Conservation (phyloP, 2,329 filamentous ascomycete species). For the Xenoacremonium recifei region DNA sequence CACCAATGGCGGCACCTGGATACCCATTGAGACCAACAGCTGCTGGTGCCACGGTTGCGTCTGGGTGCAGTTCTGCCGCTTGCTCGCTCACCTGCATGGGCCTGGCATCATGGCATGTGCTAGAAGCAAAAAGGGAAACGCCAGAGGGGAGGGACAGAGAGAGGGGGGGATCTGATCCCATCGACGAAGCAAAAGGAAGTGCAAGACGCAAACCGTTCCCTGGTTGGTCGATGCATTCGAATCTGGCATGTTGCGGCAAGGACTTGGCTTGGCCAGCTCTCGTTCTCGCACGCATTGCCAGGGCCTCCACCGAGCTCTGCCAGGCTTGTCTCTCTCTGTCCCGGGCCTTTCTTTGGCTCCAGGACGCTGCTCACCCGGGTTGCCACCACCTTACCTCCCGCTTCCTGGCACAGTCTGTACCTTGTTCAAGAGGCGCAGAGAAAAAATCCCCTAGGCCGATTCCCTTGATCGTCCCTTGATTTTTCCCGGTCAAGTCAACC, state of each 20-base stretch:
- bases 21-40: conserved; percentile 16
- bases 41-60: conserved; percentile 7
- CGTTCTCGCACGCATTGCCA: conserved; percentile 4
- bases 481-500: no score
- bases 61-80: neutral
- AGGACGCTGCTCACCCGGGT: conserved; percentile 23
- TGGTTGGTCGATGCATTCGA: conserved; percentile 27
- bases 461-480: conserved; percentile 18
- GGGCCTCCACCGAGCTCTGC: neutral
- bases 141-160: conserved; percentile 11
- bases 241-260: no score
- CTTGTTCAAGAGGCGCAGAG: neutral
- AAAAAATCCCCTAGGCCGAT: conserved; percentile 14
- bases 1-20: conserved; percentile 1
- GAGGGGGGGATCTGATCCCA: no score
- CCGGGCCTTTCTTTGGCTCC: conserved; percentile 3
- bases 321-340: neutral
- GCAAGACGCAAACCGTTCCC: conserved; percentile 24
- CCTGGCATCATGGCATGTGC: conserved; percentile 24
- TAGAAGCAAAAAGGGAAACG: conserved; percentile 9
- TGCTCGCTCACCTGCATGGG: conserved; percentile 18
- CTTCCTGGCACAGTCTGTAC: neutral
- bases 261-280: conserved; percentile 1
- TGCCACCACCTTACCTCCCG: conserved; percentile 17
- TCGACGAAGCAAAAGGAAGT: conserved; percentile 6